These are phyloP conservation scores for Immersiella caudata DNA, from an alignment of 495 filamentous ascomycete genomes.

Conservation along the genomic window DNA sequence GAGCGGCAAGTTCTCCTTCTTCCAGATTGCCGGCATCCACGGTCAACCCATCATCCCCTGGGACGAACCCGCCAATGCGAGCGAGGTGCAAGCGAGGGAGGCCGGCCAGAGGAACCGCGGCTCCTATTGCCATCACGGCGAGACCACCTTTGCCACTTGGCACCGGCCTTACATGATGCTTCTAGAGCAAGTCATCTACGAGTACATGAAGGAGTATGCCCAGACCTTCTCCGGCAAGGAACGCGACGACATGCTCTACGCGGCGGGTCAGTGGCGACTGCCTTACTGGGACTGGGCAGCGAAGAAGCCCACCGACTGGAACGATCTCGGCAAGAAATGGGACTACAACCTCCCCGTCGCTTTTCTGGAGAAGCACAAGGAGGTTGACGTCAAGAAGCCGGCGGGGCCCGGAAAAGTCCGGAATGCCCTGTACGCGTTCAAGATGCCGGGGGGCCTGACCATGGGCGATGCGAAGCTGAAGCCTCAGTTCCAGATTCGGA, in stretches of 20 bases:
- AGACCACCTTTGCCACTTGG: conserved; percentile 66
- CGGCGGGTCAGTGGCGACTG: not conserved
- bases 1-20: no score
- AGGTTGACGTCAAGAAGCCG: no score
- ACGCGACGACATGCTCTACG: no score
- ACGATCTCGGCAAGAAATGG: no score
- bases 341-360: no score
- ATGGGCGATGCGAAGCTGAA: not conserved
- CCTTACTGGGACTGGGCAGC: not conserved
- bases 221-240: no score
- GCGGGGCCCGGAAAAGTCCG: no score
- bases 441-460: no score
- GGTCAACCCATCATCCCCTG: not conserved
- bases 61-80: no score
- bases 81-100: not conserved
- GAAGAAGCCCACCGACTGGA: not conserved
- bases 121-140: conserved; percentile 62
- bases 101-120: not conserved
- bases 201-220: no score
- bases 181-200: conserved; percentile 36
- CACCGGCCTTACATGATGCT: conserved; percentile 66
- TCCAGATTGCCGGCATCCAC: conserved; percentile 4
- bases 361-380: no score
- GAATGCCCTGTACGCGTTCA: not conserved
- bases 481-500: not conserved